Base-by-base conservation (phyloP, 768 basidiomycete species). In the Collybia sordida region DNA sequence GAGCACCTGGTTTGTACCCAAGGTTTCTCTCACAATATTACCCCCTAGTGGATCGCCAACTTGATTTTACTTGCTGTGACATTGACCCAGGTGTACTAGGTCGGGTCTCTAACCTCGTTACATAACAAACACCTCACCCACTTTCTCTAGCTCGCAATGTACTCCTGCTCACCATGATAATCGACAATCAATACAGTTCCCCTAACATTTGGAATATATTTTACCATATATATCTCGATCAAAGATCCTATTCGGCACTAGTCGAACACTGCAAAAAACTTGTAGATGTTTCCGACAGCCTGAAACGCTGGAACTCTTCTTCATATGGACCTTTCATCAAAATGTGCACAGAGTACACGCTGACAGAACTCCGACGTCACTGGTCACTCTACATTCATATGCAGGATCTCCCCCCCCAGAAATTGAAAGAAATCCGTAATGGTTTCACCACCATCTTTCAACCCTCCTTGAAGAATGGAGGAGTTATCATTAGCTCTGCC, bases 31-130 rank as follows among this genome's bases (percentile, higher is more conserved):
- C 14, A 6, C 14, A 31, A 31, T 31, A 31, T 3, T 23, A 25
- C 24, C 22, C 15, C 19, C 22, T 24, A 59, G 55, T 40, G 28
- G 37, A 48, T 4, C 53, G 67, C 7, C 44, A 45, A n/a, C 49
- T 72, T 4, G 69, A 72, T 47, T 69, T 74, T 45, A 72, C 71
- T 21, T 72, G 71, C 45, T 71, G 65, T 45, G 72, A 74, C 59
- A 49, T 66, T 7, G 72, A 74, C 39, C 64, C 71, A 2, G 72
- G 64, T 5, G 49, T 72, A 6, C 49, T 73, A 24, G 70, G 72
- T 72, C 50, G 15, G 56, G 21, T 36, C 31, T 18, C n/a, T 8
- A n/a, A 41, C 21, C 12, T 27, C 15, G 21, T 3, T 38, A 19
- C 15, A 28, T 38, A 3, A 4, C 45, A 17, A 25, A 9, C 4